Evolutionary conservation across 768 basidiomycete species (phyloP).

Genomic region (Peribolospora baueri): DNA sequence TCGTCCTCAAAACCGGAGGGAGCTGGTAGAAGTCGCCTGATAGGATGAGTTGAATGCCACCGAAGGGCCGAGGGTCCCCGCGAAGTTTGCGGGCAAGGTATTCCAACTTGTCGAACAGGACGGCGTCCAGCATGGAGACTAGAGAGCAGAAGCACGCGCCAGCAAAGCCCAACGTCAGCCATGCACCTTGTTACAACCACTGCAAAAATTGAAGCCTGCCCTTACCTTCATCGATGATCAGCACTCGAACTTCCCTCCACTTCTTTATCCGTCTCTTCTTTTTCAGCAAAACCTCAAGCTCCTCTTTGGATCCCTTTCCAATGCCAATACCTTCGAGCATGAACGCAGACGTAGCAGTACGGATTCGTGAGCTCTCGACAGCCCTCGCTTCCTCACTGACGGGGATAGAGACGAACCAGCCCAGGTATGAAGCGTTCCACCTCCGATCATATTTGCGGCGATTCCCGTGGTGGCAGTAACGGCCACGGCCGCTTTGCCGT

Average conservation of each 20-base stretch:
- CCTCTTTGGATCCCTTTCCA: constrained; percentile 2
- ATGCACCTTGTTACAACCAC: not conserved
- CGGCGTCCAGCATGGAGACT: constrained; percentile 21
- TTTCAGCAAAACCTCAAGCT: constrained; percentile 1
- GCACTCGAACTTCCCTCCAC: constrained; percentile 13
- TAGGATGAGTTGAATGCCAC: constrained; percentile 16
- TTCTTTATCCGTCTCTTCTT: constrained; percentile 5
- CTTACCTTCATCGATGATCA: constrained; percentile 19
- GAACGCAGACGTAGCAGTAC: not conserved
- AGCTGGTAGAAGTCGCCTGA: constrained; percentile 24
- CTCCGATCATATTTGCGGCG: constrained; percentile 6
- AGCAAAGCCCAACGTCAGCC: too few relatives aligned
- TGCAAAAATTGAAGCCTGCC: not conserved
- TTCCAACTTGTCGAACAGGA: constrained; percentile 20
- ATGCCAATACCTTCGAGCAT: constrained; percentile 6
- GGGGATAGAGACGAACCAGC: too few relatives aligned
- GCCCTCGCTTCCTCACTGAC: too few relatives aligned
- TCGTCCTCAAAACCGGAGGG: constrained; percentile 18
- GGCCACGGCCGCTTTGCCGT: constrained; percentile 5
- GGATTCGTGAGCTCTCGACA: too few relatives aligned
- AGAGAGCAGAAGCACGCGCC: not conserved
- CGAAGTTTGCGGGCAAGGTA: constrained; percentile 17
- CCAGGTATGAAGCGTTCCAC: constrained; percentile 3
- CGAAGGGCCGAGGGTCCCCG: constrained; percentile 15
- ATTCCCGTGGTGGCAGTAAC: constrained; percentile 8